These are phyloP conservation scores for Talaromyces sp. DNA, from an alignment of 2,329 filamentous ascomycete species.

Conservation along the genomic window DNA sequence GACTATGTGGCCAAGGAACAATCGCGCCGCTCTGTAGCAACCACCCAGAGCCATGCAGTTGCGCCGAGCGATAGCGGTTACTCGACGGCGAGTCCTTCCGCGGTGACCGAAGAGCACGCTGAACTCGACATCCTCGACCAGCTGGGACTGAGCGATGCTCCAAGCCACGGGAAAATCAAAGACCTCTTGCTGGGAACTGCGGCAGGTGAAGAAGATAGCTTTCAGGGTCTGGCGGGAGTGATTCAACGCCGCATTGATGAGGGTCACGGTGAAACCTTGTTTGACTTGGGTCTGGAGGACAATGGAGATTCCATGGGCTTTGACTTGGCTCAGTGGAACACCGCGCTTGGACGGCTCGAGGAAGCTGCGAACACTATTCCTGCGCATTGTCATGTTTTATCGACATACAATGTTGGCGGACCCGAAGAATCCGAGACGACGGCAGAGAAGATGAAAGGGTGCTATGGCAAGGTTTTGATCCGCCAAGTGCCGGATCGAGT, in stretches of 20 bases:
- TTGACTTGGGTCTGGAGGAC: conserved; percentile 88
- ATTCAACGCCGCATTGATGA: conserved; percentile 68
- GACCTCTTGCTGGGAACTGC: conserved; percentile 61
- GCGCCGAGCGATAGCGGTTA: conserved; percentile 38
- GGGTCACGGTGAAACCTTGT: conserved; percentile 81
- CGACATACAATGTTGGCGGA: conserved; percentile 87
- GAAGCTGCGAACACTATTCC: conserved; percentile 58
- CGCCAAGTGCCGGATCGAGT: conserved; percentile 66
- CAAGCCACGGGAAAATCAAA: conserved; percentile 61
- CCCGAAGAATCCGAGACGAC: conserved; percentile 62
- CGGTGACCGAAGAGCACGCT: conserved; percentile 61
- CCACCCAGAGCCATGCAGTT: conserved; percentile 24
- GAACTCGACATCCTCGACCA: conserved; percentile 87
- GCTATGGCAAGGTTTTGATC: conserved; percentile 80
- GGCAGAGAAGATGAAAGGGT: conserved; percentile 63
- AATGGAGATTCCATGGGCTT: conserved; percentile 80
- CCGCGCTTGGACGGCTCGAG: conserved; percentile 60
- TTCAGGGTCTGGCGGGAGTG: conserved; percentile 59
- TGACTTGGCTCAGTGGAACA: conserved; percentile 66
- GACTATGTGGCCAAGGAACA: conserved; percentile 97
- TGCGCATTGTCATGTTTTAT: conserved; percentile 72
- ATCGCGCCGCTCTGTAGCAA: conserved; percentile 41
- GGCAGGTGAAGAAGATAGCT: conserved; percentile 50
- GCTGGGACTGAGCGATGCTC: conserved; percentile 65
- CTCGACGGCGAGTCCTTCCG: conserved; percentile 29